A percentile compares a stretch with the other conserved stretches of the same genome.
phyloP scores from a whole-genome alignment of 108 stramenopile genomes.

The Mayamaea pseudoterrestris region DNA sequence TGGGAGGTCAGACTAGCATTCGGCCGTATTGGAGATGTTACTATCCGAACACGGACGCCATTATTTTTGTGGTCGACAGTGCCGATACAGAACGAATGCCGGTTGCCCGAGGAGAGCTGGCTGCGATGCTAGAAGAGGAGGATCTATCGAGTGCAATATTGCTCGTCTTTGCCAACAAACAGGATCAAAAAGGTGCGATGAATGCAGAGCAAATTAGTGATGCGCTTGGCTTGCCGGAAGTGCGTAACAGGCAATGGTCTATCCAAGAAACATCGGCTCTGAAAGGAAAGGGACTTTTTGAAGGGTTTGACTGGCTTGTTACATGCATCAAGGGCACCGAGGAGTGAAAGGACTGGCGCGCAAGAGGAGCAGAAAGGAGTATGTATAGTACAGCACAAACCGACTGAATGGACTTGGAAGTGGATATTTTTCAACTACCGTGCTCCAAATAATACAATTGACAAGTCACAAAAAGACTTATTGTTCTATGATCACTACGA shows the following conservation, averaged over 20 bases:
- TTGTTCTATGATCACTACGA: too few species aligned
- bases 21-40: slow-evolving; percentile 99
- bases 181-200: slow-evolving; percentile 97
- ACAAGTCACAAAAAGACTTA: too few species aligned
- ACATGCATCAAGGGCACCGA: slow-evolving; percentile 89
- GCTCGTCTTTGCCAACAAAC: slow-evolving; percentile 99
- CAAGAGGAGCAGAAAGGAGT: too few species aligned
- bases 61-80: slow-evolving; percentile 98
- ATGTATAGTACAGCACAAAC: too few species aligned
- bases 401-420: too few species aligned
- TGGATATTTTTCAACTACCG: too few species aligned
- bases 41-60: slow-evolving; percentile 99
- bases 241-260: slow-evolving; percentile 96
- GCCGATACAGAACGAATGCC: slow-evolving; percentile 92
- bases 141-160: slow-evolving; percentile 93
- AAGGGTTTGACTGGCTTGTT: slow-evolving; percentile 99
- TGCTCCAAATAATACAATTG: too few species aligned
- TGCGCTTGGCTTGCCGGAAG: slow-evolving; percentile 90
- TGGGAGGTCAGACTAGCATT: slow-evolving; percentile 98
- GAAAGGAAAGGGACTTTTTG: slow-evolving; percentile 97
- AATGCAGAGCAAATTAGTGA: slow-evolving; percentile 95
- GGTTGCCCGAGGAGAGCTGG: slow-evolving; percentile 92
- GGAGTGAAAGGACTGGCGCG: too few species aligned
- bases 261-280: slow-evolving; percentile 98
- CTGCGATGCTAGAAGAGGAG: slow-evolving; percentile 97